Base-by-base conservation (phyloP, 768 basidiomycete species). In the Xerocomellus intermedius region DNA sequence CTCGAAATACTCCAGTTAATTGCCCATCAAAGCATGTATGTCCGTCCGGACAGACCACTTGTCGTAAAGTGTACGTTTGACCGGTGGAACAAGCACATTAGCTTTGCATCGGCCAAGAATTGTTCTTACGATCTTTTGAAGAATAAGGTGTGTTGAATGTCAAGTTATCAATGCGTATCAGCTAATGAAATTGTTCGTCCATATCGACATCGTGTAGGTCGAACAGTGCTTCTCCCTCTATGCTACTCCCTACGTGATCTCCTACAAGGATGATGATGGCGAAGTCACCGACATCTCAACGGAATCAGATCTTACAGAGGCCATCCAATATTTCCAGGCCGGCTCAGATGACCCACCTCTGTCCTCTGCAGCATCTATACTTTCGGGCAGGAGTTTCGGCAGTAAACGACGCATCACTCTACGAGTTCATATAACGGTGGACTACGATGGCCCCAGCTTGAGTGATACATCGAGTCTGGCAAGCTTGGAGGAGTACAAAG, bases 381-480 rank as follows among this genome's bases (percentile, higher is more conserved):
- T 87, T 30, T 89, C 88, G 13, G 77, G 78, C 28, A 73, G 80
- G 17, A 87, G 86, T 63, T 85, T 84, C 26, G 77, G 82, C 10
- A 76, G 79, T 33, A 78, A 82, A 42, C 92, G 85, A 37, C 92
- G 85, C 67, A 88, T 97, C 52, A 89, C 87, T 1, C 73, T 97
- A 16, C 79, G 82, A 9, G 83, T 97, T 35, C 78, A 86, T 42
- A 85, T 98, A 39, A 77, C 78, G 9, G 84, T 95, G 57, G 94
- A 95, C 57, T 95, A 93, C 62, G 94, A 97, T 68, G 92, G 92
- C 0, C 92, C 89, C 14, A 91, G 88, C 71, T 77, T 97, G 54
- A 94, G 91, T 9, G 95, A 97, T 61, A 91, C 93, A 2, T 85
- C 84, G 10, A 94, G 92, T 9, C 73, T 95, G 17, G 82, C 81